Percentiles rank a stretch among this genome's conserved stretches.
phyloP scores from a whole-genome alignment of 2,329 filamentous ascomycete species.

The Penicillium palitans region DNA sequence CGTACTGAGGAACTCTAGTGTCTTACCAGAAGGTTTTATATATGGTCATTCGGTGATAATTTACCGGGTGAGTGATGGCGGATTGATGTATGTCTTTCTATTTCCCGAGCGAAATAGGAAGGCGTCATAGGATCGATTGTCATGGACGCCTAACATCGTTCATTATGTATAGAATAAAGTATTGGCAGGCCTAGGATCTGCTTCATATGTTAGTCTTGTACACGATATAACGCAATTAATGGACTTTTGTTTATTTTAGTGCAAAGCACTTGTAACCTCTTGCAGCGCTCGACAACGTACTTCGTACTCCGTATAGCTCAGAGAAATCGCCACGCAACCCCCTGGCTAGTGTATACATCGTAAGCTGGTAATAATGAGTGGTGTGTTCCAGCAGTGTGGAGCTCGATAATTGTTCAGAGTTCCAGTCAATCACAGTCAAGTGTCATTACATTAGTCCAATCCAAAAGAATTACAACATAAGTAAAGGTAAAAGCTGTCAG shows the following conservation, averaged over 20 bases:
- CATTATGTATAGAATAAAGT: background rate
- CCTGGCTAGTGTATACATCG: background rate
- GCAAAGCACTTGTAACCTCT: background rate
- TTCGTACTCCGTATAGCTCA: background rate
- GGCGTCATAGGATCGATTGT: background rate
- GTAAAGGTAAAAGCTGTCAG: background rate
- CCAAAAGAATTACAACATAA: background rate
- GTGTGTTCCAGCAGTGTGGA: background rate
- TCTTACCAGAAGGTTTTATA: background rate
- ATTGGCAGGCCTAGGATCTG: background rate
- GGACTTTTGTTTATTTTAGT: background rate
- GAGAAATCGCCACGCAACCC: background rate
- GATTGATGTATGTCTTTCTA: background rate
- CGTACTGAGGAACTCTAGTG: constrained; percentile 29
- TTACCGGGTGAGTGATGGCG: too few relatives aligned
- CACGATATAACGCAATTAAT: background rate
- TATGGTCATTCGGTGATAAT: background rate
- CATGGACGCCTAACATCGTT: background rate
- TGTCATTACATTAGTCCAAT: background rate
- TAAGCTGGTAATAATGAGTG: background rate
- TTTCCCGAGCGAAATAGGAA: background rate
- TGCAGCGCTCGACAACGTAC: background rate
- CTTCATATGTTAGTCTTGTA: background rate
- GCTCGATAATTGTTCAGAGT: background rate
- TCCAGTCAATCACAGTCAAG: background rate